These are phyloP conservation scores for Cunninghamia lanceolata DNA, from an alignment of 75 land plant genomes.

Conservation along the genomic window DNA sequence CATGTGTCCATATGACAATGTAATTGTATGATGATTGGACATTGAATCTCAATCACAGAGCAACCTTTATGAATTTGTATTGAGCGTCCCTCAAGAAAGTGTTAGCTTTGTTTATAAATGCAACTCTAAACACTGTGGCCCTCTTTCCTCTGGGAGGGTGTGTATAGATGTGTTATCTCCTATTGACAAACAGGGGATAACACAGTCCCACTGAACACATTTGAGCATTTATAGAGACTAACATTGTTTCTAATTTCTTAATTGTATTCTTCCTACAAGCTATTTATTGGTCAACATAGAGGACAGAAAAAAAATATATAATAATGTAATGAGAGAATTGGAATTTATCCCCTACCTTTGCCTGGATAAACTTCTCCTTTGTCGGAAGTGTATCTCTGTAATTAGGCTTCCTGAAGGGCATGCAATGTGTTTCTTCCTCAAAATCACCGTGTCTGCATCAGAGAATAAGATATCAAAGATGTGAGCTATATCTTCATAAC, in stretches of 20 bases:
- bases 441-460: conserved; percentile 31
- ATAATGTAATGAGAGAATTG: neutral
- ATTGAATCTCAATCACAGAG: no score
- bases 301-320: neutral
- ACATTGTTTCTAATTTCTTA: neutral
- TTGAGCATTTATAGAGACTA: neutral
- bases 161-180: no score
- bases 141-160: no score
- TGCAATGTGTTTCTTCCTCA: conserved; percentile 23
- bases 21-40: no score
- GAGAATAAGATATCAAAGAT: neutral
- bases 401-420: conserved; percentile 56
- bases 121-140: no score
- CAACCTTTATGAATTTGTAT: no score
- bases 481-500: neutral
- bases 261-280: neutral
- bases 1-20: no score
- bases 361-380: conserved; percentile 72
- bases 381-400: conserved; percentile 65
- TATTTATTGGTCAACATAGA: neutral
- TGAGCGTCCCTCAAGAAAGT: no score
- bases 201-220: neutral
- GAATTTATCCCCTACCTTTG: conserved; percentile 41
- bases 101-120: no score
- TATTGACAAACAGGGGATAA: no score